Evolutionary conservation across 768 basidiomycete genomes (phyloP).

Genomic region (Leccinum subgranulosum): DNA sequence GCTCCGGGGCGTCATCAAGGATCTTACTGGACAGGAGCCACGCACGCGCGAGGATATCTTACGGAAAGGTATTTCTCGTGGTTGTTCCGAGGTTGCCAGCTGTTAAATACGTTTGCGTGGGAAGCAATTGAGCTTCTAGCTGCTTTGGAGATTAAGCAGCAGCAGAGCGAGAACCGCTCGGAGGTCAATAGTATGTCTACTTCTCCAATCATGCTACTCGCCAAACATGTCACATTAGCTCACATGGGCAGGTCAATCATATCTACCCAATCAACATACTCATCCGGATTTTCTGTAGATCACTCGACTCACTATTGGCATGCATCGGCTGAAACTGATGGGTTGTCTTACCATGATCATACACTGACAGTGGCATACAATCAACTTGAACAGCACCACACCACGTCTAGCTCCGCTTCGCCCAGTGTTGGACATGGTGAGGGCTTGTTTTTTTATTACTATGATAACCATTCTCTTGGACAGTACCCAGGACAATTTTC

Average conservation of each 20-base stretch:
- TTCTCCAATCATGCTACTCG: background rate
- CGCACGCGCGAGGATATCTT: constrained; percentile 20
- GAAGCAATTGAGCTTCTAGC: constrained; percentile 3
- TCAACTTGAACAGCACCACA: constrained; percentile 2
- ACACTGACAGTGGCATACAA: background rate
- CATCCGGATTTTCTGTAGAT: constrained; percentile 2
- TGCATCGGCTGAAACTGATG: background rate
- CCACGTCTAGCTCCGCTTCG: background rate
- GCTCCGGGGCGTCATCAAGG: constrained; percentile 16
- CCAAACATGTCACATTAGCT: background rate
- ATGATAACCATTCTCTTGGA: background rate
- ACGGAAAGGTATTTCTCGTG: constrained; percentile 10
- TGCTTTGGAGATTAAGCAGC: background rate
- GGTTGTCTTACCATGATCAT: background rate
- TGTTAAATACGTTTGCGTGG: constrained; percentile 1
- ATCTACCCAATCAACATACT: background rate
- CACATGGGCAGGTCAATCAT: constrained; percentile 1
- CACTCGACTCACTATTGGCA: background rate
- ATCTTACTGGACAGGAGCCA: constrained; percentile 8
- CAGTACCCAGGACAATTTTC: background rate
- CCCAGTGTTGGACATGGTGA: background rate
- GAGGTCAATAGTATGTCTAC: background rate
- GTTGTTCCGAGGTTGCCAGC: background rate
- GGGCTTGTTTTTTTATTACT: background rate
- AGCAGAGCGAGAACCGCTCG: background rate